phyloP scores from a whole-genome alignment of 495 filamentous ascomycete species.

The Xylaria cubensis region DNA sequence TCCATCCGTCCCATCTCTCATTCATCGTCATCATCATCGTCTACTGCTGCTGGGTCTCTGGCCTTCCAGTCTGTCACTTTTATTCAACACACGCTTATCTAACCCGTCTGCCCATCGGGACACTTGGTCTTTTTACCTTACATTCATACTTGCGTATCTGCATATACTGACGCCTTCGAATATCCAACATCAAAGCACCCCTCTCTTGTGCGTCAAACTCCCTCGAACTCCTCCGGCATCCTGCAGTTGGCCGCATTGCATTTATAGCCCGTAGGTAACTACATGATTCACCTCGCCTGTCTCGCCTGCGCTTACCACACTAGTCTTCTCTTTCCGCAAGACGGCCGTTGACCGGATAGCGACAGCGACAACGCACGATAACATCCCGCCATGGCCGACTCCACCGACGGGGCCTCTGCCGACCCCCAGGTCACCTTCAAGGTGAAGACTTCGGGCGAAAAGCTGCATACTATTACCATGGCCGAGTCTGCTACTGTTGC shows the following conservation, averaged over 20 bases:
- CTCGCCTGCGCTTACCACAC: background rate
- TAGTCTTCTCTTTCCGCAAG: background rate
- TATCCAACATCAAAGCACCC: background rate
- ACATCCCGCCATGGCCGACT: slow-evolving; percentile 57
- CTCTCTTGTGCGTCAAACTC: background rate
- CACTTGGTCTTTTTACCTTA: background rate
- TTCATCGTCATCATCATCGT: background rate
- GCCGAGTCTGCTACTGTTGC: slow-evolving; percentile 75
- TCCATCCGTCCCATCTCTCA: slow-evolving; percentile 10
- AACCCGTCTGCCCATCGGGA: background rate
- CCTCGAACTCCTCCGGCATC: background rate
- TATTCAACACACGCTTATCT: background rate
- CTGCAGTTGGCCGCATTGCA: background rate
- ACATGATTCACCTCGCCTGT: background rate
- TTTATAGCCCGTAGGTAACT: background rate
- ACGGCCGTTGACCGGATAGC: background rate
- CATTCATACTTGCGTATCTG: background rate
- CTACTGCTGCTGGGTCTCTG: background rate
- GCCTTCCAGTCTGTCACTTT: background rate
- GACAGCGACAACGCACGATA: background rate
- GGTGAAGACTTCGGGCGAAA: slow-evolving; percentile 88
- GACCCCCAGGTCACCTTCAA: slow-evolving; percentile 82
- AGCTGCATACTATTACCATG: slow-evolving; percentile 81
- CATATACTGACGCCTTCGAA: too few species aligned
- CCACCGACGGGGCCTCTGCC: slow-evolving; percentile 53